These are phyloP conservation scores for Penicillium salamii DNA, from an alignment of 495 filamentous ascomycete species.

Conservation along the genomic window DNA sequence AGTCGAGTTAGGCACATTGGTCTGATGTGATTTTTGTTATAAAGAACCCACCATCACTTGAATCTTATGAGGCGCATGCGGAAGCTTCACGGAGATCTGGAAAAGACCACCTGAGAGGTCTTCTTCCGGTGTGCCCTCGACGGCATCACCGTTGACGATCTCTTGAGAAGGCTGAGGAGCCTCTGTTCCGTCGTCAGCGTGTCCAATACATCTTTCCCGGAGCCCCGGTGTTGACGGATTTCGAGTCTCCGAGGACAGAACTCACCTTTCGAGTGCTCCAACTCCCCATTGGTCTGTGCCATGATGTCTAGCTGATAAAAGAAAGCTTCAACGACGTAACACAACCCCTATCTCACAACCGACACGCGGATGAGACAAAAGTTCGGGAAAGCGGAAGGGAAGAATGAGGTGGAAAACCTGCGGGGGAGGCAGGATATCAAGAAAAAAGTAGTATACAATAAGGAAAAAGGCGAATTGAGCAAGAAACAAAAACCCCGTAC, in stretches of 20 bases:
- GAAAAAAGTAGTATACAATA: constrained; percentile 34
- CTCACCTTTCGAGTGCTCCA: constrained; percentile 44
- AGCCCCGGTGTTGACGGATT: constrained; percentile 8
- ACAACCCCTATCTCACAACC: constrained; percentile 16
- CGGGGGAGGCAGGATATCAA: constrained; percentile 18
- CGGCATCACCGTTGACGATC: constrained; percentile 33
- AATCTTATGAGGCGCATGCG: constrained; percentile 73
- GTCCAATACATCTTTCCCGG: background rate
- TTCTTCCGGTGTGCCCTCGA: constrained; percentile 37
- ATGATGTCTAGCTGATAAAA: constrained; percentile 27
- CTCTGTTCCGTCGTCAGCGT: constrained; percentile 29
- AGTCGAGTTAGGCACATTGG: constrained; percentile 14
- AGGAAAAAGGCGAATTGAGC: constrained; percentile 42
- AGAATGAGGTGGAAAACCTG: constrained; percentile 17
- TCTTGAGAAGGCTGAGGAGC: constrained; percentile 34
- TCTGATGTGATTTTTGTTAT: background rate
- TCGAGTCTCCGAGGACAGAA: constrained; percentile 9
- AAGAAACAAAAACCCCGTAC: constrained; percentile 37
- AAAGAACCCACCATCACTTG: constrained; percentile 69
- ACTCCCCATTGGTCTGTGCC: constrained; percentile 43
- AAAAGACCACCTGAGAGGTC: constrained; percentile 57
- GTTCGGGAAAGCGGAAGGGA: constrained; percentile 11
- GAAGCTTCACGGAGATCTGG: constrained; percentile 78
- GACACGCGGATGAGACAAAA: constrained; percentile 15
- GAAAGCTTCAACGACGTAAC: constrained; percentile 17